A percentile compares a stretch with the other conserved stretches of the same genome.
Evolutionary conservation across 2,329 filamentous ascomycete species (phyloP).

Genomic region (Trichoderma sp.): DNA sequence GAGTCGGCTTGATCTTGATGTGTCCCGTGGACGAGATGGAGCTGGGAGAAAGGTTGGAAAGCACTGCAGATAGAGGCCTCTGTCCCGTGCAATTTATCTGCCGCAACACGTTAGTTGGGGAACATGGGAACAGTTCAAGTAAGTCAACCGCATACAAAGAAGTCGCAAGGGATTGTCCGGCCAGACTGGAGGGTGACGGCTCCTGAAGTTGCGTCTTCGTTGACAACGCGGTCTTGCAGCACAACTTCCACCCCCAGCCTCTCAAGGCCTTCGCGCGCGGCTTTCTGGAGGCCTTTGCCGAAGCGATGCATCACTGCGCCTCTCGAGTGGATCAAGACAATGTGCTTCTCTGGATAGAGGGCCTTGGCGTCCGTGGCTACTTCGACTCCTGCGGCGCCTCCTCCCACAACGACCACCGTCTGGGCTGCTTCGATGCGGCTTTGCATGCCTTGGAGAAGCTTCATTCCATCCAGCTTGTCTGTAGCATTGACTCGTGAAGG

Average conservation of each 20-base stretch:
- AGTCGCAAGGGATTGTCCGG: conserved; percentile 51
- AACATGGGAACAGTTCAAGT: too few species aligned
- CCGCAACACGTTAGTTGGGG: neutral
- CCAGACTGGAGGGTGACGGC: conserved; percentile 51
- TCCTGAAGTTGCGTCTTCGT: conserved; percentile 42
- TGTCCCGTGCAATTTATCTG: conserved; percentile 64
- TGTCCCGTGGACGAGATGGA: conserved; percentile 52
- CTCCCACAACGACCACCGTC: conserved; percentile 56
- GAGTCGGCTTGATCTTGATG: conserved; percentile 56
- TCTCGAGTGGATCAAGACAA: conserved; percentile 62
- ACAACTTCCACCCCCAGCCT: conserved; percentile 53
- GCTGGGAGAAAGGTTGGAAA: conserved; percentile 47
- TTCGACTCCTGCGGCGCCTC: conserved; percentile 64
- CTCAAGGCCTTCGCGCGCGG: conserved; percentile 47
- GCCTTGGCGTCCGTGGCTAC: conserved; percentile 62
- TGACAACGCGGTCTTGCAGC: conserved; percentile 52
- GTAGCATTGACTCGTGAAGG: conserved; percentile 52
- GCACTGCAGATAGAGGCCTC: conserved; percentile 55
- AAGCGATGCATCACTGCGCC: conserved; percentile 56
- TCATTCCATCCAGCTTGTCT: conserved; percentile 47
- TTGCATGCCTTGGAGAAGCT: conserved; percentile 51
- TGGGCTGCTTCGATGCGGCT: conserved; percentile 46
- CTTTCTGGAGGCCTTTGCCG: conserved; percentile 46
- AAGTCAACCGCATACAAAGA: conserved; percentile 45
- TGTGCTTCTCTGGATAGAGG: conserved; percentile 56